Conservation (phyloP, 1,284 basidiomycete species). For the Naganishia sp. region DNA sequence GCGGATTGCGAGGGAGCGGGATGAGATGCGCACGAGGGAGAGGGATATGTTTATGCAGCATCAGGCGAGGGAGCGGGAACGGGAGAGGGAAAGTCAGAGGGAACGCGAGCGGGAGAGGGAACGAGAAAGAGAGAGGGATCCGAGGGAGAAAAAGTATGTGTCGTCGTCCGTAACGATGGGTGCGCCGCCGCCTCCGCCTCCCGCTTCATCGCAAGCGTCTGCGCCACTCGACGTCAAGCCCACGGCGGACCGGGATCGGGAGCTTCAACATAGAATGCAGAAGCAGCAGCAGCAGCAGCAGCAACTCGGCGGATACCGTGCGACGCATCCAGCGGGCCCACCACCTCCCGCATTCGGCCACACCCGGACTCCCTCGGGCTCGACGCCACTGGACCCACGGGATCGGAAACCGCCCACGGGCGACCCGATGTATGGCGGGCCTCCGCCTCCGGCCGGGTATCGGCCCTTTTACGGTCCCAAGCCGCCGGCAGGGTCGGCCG, state of each 20-base stretch:
- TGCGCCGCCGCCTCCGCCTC: background rate
- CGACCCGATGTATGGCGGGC: slow-evolving; percentile 1
- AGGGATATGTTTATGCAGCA: slow-evolving; percentile 10
- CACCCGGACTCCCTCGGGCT: slow-evolving; percentile 1
- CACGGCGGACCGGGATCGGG: slow-evolving; percentile 1
- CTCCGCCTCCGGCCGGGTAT: background rate
- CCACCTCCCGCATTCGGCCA: background rate
- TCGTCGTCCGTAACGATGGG: slow-evolving; percentile 2
- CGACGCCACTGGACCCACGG: background rate
- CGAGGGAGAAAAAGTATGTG: slow-evolving; percentile 14
- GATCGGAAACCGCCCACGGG: slow-evolving; percentile 3
- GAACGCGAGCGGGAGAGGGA: slow-evolving; percentile 13
- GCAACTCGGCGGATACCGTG: slow-evolving; percentile 14
- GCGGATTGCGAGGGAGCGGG: background rate
- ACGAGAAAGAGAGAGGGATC: slow-evolving; percentile 17
- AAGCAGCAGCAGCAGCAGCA: slow-evolving; percentile 3
- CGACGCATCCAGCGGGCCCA: background rate
- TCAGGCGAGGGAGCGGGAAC: slow-evolving; percentile 1
- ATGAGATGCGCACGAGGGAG: slow-evolving; percentile 9
- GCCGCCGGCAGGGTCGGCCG: background rate
- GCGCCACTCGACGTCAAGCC: background rate
- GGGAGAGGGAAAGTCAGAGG: slow-evolving; percentile 1
- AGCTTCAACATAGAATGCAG: slow-evolving; percentile 3
- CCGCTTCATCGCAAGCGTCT: background rate
- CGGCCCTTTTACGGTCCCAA: background rate